phyloP scores from a whole-genome alignment of 78 protist genomes.

The slime mould (Dictyostelium discoideum) region dicty_2.7 NC_007088.5:6917001-6917500 shows the following conservation, averaged over 20 bases:
- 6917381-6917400: slow-evolving; percentile 53
- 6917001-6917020: slow-evolving; percentile 36
- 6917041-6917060: slow-evolving; percentile 10
- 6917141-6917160: slow-evolving; percentile 52
- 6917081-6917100: neutral
- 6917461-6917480: slow-evolving; percentile 39
- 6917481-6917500: slow-evolving; percentile 8
- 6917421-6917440: slow-evolving; percentile 60
- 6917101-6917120: slow-evolving; percentile 36
- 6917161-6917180: slow-evolving; percentile 62
- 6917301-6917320: slow-evolving; percentile 53
- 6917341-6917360: slow-evolving; percentile 72
- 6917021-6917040: neutral
- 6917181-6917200: slow-evolving; percentile 71
- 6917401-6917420: slow-evolving; percentile 64
- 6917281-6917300: slow-evolving; percentile 20
- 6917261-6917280: slow-evolving; percentile 37
- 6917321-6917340: slow-evolving; percentile 44
- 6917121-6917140: slow-evolving; percentile 75
- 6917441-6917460: slow-evolving; percentile 65
- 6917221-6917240: slow-evolving; percentile 29
- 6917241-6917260: slow-evolving; percentile 69
- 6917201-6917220: slow-evolving; percentile 39
- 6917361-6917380: slow-evolving; percentile 31
- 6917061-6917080: neutral